Evolutionary conservation across 495 filamentous ascomycete species (phyloP).

Genomic region (Penicillium simplicissimum): DNA sequence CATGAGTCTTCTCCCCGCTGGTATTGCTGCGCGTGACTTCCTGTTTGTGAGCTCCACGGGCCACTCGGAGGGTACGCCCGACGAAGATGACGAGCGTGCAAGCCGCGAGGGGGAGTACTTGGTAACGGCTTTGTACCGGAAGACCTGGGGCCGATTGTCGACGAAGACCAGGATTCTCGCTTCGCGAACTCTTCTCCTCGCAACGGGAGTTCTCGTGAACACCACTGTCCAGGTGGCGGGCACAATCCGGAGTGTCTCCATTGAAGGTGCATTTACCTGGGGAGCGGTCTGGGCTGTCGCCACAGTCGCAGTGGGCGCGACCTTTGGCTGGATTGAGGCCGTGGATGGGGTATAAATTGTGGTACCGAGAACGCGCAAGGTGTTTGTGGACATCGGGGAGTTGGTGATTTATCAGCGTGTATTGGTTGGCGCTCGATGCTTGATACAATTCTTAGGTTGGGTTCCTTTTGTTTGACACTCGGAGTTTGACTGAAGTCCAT

Average conservation of each 20-base stretch:
- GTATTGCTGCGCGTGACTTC: constrained; percentile 67
- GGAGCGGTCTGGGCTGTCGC: constrained; percentile 69
- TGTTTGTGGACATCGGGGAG: neutral
- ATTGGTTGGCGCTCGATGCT: constrained; percentile 9
- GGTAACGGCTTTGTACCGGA: constrained; percentile 55
- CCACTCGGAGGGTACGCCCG: constrained; percentile 36
- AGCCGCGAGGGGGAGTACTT: constrained; percentile 58
- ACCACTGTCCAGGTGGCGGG: constrained; percentile 64
- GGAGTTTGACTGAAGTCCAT: neutral
- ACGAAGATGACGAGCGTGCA: constrained; percentile 56
- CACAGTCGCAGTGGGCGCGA: constrained; percentile 55
- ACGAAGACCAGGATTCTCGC: constrained; percentile 64
- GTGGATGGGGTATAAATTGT: constrained; percentile 44
- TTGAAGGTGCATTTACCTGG: constrained; percentile 67
- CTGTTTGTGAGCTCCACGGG: constrained; percentile 71
- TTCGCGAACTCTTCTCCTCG: constrained; percentile 61
- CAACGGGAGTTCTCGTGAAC: constrained; percentile 55
- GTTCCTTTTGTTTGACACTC: too few relatives aligned
- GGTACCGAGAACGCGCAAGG: neutral
- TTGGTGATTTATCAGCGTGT: constrained; percentile 2
- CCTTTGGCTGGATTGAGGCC: constrained; percentile 60
- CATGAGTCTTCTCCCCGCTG: constrained; percentile 59
- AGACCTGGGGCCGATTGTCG: constrained; percentile 55
- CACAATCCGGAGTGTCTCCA: constrained; percentile 65
- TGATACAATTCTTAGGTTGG: constrained; percentile 6